These are phyloP conservation scores for Gloeophyllum trabeum DNA, from an alignment of 768 basidiomycete genomes.

Conservation along the genomic window DNA sequence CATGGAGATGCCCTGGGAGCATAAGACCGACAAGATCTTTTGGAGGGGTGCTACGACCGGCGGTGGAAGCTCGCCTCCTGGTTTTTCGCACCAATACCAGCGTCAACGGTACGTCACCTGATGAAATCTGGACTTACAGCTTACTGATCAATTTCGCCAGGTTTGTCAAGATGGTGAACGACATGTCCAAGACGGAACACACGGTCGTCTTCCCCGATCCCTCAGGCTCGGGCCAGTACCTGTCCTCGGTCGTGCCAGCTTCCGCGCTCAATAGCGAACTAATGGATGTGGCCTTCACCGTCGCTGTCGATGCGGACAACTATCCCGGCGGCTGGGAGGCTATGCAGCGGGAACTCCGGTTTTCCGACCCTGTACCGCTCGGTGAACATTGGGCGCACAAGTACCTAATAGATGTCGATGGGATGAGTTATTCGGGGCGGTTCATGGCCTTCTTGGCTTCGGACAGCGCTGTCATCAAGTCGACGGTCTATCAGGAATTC, in stretches of 20 bases:
- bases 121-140: slow-evolving; percentile 5
- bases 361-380: slow-evolving; percentile 66
- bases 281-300: slow-evolving; percentile 85
- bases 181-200: slow-evolving; percentile 34
- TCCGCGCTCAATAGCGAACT: slow-evolving; percentile 60
- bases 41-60: slow-evolving; percentile 97
- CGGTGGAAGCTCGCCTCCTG: slow-evolving; percentile 79
- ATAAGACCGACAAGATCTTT: slow-evolving; percentile 80
- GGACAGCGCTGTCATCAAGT: slow-evolving; percentile 84
- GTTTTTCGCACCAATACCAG: slow-evolving; percentile 76
- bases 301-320: slow-evolving; percentile 50
- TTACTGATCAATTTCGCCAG: slow-evolving; percentile 15
- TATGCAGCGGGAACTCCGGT: slow-evolving; percentile 53
- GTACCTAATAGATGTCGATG: slow-evolving; percentile 83
- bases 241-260: slow-evolving; percentile 50
- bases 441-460: slow-evolving; percentile 81
- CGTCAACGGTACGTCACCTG: slow-evolving; percentile 53
- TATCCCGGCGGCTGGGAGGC: slow-evolving; percentile 71
- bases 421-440: slow-evolving; percentile 89
- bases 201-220: slow-evolving; percentile 67
- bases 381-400: slow-evolving; percentile 91
- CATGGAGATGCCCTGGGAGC: slow-evolving; percentile 83
- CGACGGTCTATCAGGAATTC: slow-evolving; percentile 86
- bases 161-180: slow-evolving; percentile 75
- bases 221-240: slow-evolving; percentile 39